Evolutionary conservation across 805 yeast species (phyloP).

Genomic region (Metahyphopichia silvanorum): DNA sequence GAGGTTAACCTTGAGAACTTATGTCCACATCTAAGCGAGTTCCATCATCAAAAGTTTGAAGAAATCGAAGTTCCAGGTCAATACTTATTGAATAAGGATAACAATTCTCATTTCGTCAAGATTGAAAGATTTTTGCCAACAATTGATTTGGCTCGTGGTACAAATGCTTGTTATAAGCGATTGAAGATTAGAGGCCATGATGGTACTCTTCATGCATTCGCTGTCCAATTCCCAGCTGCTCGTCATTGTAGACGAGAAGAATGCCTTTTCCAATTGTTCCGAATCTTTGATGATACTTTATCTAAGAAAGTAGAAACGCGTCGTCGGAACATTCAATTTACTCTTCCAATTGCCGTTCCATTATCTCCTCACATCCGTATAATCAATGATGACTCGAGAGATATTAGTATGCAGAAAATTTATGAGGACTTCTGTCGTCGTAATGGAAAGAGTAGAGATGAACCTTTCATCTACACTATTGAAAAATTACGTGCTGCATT

Average conservation of each 20-base stretch:
- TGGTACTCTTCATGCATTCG: constrained; percentile 87
- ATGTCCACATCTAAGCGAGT: constrained; percentile 93
- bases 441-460: constrained; percentile 75
- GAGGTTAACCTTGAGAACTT: constrained; percentile 81
- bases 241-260: constrained; percentile 97
- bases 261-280: constrained; percentile 84
- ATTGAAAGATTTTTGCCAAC: constrained; percentile 90
- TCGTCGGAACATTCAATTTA: constrained; percentile 77
- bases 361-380: constrained; percentile 91
- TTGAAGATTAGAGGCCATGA: constrained; percentile 90
- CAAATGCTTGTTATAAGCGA: constrained; percentile 86
- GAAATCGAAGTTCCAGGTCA: constrained; percentile 98
- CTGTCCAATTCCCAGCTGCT: constrained; percentile 97
- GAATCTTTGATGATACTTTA: constrained; percentile 80
- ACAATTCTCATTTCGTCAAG: constrained; percentile 85
- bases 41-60: constrained; percentile 97
- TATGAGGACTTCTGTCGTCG: constrained; percentile 84
- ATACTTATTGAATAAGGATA: constrained; percentile 83
- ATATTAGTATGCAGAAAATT: constrained; percentile 73
- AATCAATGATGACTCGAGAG: constrained; percentile 75
- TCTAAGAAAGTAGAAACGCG: constrained; percentile 83
- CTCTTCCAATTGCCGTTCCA: constrained; percentile 90
- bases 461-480: constrained; percentile 81
- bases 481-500: constrained; percentile 88
- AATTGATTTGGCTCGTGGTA: constrained; percentile 83